Percentiles rank a stretch among this genome's conserved stretches.
phyloP scores from a whole-genome alignment of 2,329 filamentous ascomycete species.

The Phyllosticta ampelicida region DNA sequence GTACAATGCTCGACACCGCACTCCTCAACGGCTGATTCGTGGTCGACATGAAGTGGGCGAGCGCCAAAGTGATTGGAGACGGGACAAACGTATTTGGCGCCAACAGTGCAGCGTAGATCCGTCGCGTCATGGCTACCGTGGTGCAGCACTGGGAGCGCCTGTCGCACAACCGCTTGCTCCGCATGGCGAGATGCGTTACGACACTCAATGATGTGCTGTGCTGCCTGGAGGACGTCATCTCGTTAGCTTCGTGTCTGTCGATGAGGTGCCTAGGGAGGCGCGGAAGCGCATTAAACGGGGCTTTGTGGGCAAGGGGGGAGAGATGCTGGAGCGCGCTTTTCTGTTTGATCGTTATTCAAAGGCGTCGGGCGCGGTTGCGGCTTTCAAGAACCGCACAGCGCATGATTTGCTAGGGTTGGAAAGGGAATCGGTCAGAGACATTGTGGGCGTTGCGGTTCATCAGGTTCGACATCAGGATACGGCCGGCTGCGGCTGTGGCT shows the following conservation, averaged over 20 bases:
- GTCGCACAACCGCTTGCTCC: slow-evolving; percentile 25
- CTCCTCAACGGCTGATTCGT: slow-evolving; percentile 26
- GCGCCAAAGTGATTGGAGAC: slow-evolving; percentile 26
- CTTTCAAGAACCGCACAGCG: slow-evolving; percentile 21
- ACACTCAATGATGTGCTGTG: slow-evolving; percentile 23
- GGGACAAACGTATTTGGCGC: slow-evolving; percentile 27
- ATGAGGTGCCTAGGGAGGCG: slow-evolving; percentile 26
- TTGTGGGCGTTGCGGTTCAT: slow-evolving; percentile 19
- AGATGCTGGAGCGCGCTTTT: slow-evolving; percentile 28
- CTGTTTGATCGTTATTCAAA: slow-evolving; percentile 21
- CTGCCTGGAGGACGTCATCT: slow-evolving; percentile 20
- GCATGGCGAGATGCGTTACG: slow-evolving; percentile 22
- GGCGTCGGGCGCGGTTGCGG: slow-evolving; percentile 14
- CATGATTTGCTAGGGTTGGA: slow-evolving; percentile 23
- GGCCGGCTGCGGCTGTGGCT: slow-evolving; percentile 25
- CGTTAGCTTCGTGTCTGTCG: slow-evolving; percentile 22
- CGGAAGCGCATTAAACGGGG: slow-evolving; percentile 25
- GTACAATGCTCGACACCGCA: slow-evolving; percentile 22
- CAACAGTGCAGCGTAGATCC: slow-evolving; percentile 24
- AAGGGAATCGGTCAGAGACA: slow-evolving; percentile 22
- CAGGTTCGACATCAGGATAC: slow-evolving; percentile 9
- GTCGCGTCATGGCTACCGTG: slow-evolving; percentile 18
- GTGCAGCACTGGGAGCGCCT: slow-evolving; percentile 22
- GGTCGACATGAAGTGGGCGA: slow-evolving; percentile 30
- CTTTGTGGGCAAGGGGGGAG: slow-evolving; percentile 29